These are phyloP conservation scores for Nevesoporus exiguus DNA, from an alignment of 768 basidiomycete genomes.

Conservation along the genomic window DNA sequence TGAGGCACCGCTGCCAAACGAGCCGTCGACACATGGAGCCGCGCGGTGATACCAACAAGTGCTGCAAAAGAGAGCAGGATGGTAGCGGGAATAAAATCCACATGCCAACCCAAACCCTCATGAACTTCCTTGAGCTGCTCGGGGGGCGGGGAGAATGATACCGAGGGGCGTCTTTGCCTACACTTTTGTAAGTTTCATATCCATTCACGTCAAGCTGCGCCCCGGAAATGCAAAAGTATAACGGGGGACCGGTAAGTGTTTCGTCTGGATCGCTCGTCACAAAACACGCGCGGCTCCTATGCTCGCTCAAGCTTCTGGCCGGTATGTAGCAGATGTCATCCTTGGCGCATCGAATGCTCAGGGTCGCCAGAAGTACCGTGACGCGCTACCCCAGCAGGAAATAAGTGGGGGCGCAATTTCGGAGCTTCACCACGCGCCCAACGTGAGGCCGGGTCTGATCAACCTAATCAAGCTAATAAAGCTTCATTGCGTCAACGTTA, in stretches of 20 bases:
- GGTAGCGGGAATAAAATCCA: not conserved
- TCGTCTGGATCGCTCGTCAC: not conserved
- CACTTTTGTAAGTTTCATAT: slow-evolving; percentile 13
- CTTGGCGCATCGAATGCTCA: too few relatives aligned
- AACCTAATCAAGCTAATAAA: not conserved
- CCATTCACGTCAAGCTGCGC: not conserved
- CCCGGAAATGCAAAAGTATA: not conserved
- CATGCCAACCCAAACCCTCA: not conserved
- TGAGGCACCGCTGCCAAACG: too few relatives aligned
- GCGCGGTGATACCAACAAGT: not conserved
- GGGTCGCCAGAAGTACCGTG: not conserved
- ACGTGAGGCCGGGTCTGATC: not conserved
- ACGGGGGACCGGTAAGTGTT: not conserved
- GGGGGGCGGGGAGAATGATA: not conserved
- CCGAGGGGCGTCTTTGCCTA: too few relatives aligned
- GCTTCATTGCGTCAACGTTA: not conserved
- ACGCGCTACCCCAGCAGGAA: too few relatives aligned
- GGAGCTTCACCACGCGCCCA: too few relatives aligned
- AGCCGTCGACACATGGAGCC: too few relatives aligned
- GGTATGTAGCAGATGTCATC: not conserved
- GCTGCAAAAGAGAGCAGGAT: slow-evolving; percentile 1
- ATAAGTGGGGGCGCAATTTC: too few relatives aligned
- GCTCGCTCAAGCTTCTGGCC: not conserved
- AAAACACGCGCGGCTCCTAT: not conserved
- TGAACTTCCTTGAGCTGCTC: not conserved